A percentile compares a stretch with the other conserved stretches of the same genome.
These are phyloP conservation scores for Triangularia setosa DNA, from an alignment of 2,329 filamentous ascomycete genomes.

Conservation along the genomic window DNA sequence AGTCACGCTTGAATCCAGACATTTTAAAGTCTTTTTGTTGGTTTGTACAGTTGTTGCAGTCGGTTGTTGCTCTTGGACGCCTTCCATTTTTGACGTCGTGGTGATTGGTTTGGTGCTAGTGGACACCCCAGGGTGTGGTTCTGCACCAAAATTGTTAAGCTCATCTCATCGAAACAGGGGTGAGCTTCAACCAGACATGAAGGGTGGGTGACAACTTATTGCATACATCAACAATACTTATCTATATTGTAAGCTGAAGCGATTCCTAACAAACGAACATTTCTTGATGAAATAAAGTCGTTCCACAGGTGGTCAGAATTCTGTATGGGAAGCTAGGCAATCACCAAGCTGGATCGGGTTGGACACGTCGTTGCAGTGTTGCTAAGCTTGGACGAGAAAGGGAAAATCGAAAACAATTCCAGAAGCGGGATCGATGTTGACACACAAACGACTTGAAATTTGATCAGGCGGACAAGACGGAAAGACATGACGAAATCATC, in stretches of 20 bases:
- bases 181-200: not conserved
- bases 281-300: not conserved
- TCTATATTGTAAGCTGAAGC: not conserved
- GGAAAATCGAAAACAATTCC: not conserved
- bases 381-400: not conserved
- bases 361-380: not conserved
- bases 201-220: not conserved
- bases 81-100: slow-evolving; percentile 3
- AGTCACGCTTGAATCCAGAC: slow-evolving; percentile 50
- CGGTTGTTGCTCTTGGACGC: not conserved
- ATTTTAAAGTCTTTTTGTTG: slow-evolving; percentile 28
- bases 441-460: not conserved
- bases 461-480: not conserved
- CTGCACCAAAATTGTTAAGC: slow-evolving; percentile 7
- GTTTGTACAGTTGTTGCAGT: not conserved
- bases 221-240: not conserved
- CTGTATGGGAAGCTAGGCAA: not conserved
- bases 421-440: not conserved
- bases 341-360: not conserved
- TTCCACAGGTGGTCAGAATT: not conserved
- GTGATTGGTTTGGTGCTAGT: slow-evolving; percentile 10
- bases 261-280: not conserved
- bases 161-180: slow-evolving; percentile 3
- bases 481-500: slow-evolving; percentile 12
- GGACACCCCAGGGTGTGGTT: slow-evolving; percentile 13